Percentiles rank a stretch among this genome's conserved stretches.
Evolutionary conservation across 495 filamentous ascomycete genomes (phyloP).

Genomic region (Penicillium herquei): DNA sequence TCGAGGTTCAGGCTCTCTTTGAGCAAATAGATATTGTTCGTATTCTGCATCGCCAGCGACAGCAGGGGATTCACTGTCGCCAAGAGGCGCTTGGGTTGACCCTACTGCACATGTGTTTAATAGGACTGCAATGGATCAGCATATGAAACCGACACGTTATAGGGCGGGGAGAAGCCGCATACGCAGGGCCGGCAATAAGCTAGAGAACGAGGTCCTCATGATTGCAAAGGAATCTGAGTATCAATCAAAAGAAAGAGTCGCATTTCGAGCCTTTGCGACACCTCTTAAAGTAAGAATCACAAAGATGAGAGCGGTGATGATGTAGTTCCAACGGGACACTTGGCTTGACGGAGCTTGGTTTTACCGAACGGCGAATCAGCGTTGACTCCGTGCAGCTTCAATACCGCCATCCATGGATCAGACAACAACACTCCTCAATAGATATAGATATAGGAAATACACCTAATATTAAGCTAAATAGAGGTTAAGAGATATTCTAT

Average conservation of each 20-base stretch:
- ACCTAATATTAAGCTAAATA: too few relatives aligned
- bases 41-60: slow-evolving; percentile 17
- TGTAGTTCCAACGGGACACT: slow-evolving; percentile 39
- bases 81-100: slow-evolving; percentile 22
- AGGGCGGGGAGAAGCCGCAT: slow-evolving; percentile 17
- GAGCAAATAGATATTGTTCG: slow-evolving; percentile 14
- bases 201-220: slow-evolving; percentile 42
- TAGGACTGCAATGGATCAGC: slow-evolving; percentile 35
- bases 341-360: slow-evolving; percentile 47
- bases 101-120: slow-evolving; percentile 32
- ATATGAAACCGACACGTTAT: neutral
- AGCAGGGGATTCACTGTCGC: slow-evolving; percentile 19
- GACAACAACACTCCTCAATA: too few relatives aligned
- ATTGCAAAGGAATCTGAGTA: slow-evolving; percentile 26
- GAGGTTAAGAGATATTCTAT: neutral
- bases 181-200: slow-evolving; percentile 43
- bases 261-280: slow-evolving; percentile 36
- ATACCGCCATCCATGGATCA: too few relatives aligned
- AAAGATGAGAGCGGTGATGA: slow-evolving; percentile 13
- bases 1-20: slow-evolving; percentile 17
- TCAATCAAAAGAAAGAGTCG: slow-evolving; percentile 27
- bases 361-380: slow-evolving; percentile 32
- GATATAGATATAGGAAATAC: too few relatives aligned
- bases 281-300: neutral
- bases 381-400: neutral